Evolutionary conservation across 2,329 filamentous ascomycete species (phyloP).

Genomic region (Botrytis paeoniae): DNA sequence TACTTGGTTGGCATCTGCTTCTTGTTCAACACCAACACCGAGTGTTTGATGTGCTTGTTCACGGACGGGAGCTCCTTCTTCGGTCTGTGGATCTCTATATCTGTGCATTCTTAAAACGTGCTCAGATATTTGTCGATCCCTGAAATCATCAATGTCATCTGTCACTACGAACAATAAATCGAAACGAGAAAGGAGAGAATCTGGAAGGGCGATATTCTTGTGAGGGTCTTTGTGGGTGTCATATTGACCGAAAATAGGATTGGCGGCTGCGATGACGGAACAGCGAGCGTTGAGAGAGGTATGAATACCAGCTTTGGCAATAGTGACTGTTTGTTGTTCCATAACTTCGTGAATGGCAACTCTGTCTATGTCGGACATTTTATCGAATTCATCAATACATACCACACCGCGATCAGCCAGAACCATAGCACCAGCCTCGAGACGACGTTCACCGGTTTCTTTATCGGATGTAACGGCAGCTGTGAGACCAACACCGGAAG

Average conservation of each 20-base stretch:
- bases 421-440: conserved; percentile 98
- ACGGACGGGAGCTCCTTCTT: conserved; percentile 91
- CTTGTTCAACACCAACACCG: conserved; percentile 80
- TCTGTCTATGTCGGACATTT: conserved; percentile 97
- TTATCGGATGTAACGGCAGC: conserved; percentile 96
- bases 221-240: conserved; percentile 98
- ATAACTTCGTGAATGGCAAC: conserved; percentile 99
- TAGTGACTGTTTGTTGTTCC: conserved; percentile 99
- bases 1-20: conserved; percentile 67
- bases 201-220: conserved; percentile 95
- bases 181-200: conserved; percentile 96
- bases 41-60: conserved; percentile 82
- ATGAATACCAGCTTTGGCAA: conserved; percentile 97
- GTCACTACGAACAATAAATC: conserved; percentile 97
- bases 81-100: conserved; percentile 86
- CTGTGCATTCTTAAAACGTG: conserved; percentile 97
- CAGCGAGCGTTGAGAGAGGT: conserved; percentile 95
- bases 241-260: conserved; percentile 97
- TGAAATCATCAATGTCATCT: conserved; percentile 93
- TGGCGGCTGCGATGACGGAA: conserved; percentile 93
- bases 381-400: conserved; percentile 99
- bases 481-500: conserved; percentile 95
- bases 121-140: conserved; percentile 88
- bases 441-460: conserved; percentile 89
- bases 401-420: conserved; percentile 95